Evolutionary conservation across 2,329 filamentous ascomycete species (phyloP).

Genomic region (Colletotrichum siamense): DNA sequence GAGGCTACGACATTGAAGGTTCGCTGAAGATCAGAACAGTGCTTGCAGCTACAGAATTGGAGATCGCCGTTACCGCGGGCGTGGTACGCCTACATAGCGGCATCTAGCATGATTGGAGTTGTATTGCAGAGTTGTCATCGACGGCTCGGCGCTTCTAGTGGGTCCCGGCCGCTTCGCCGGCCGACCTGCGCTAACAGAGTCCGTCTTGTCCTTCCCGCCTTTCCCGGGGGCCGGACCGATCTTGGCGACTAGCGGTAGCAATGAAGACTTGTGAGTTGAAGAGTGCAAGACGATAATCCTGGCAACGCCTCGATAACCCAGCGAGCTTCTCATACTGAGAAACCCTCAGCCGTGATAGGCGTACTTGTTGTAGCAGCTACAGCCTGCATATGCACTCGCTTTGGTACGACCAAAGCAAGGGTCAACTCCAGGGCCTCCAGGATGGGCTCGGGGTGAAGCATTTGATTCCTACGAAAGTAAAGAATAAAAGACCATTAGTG

Average conservation of each 20-base stretch:
- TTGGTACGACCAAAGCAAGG: background rate
- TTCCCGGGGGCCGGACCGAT: background rate
- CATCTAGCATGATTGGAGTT: slow-evolving; percentile 4
- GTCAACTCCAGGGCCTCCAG: background rate
- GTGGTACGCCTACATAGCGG: background rate
- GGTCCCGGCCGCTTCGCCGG: background rate
- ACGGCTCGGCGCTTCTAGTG: background rate
- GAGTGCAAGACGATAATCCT: background rate
- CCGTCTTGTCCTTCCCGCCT: background rate
- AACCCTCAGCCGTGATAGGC: rapidly evolving
- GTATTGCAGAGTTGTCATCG: slow-evolving; percentile 1
- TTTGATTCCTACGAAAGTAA: background rate
- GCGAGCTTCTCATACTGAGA: background rate
- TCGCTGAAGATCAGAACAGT: slow-evolving; percentile 21
- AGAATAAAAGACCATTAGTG: background rate
- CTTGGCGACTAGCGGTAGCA: background rate
- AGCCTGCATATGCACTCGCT: background rate
- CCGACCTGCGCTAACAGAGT: background rate
- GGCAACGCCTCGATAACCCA: background rate
- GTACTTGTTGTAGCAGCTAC: background rate
- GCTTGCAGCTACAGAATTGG: background rate
- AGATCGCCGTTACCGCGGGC: background rate
- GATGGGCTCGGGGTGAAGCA: background rate
- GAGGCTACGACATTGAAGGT: background rate
- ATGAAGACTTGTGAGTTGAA: background rate